These are phyloP conservation scores for Lactarius psammicola DNA, from an alignment of 768 basidiomycete species.

Conservation along the genomic window DNA sequence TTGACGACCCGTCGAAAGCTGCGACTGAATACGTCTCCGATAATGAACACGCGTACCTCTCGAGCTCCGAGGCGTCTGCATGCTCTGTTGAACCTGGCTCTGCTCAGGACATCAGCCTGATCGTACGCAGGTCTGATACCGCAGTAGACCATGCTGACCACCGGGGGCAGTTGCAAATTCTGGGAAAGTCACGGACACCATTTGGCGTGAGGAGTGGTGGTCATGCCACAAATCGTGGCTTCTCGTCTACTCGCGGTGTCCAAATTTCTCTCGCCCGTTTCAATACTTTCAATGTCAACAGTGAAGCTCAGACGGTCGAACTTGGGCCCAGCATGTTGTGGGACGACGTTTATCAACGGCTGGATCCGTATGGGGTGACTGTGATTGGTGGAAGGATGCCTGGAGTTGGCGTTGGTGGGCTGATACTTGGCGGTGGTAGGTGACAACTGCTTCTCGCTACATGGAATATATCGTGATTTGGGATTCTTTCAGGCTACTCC, in stretches of 20 bases:
- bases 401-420: background rate
- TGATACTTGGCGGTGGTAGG: background rate
- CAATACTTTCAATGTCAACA: background rate
- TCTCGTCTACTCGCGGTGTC: background rate
- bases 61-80: background rate
- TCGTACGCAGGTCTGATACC: background rate
- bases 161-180: background rate
- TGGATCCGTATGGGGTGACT: background rate
- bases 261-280: background rate
- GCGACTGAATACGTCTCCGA: background rate
- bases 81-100: background rate
- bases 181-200: background rate
- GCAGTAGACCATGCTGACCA: background rate
- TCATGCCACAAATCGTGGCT: background rate
- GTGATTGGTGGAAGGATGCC: conserved; percentile 1
- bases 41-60: background rate
- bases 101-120: background rate
- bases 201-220: background rate
- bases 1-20: background rate
- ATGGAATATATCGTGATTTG: background rate
- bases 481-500: conserved; percentile 47
- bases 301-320: background rate
- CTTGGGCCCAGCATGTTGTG: background rate
- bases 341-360: background rate
- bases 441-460: background rate